These are phyloP conservation scores for Pythium guiyangense DNA, from an alignment of 352 stramenopile genomes.

Conservation along the genomic window DNA sequence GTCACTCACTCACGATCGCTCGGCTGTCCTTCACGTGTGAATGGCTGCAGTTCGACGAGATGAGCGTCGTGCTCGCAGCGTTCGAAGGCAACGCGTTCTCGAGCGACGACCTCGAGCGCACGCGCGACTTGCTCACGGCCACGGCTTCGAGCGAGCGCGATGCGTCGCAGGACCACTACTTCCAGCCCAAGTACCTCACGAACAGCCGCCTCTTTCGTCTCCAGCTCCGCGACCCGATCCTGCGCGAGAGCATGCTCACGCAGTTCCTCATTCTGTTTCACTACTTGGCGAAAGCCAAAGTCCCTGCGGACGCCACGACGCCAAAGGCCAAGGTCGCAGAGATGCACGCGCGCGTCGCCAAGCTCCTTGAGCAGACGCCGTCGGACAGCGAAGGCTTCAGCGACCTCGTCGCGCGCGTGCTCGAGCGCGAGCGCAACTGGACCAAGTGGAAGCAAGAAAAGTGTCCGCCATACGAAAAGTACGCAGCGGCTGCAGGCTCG, in stretches of 20 bases:
- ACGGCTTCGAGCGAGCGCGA: neutral
- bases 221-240: conserved; percentile 86
- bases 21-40: neutral
- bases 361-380: conserved; percentile 80
- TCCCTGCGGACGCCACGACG: conserved; percentile 37
- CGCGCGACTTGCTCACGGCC: conserved; percentile 39
- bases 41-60: conserved; percentile 54
- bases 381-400: conserved; percentile 84
- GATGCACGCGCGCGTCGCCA: conserved; percentile 66
- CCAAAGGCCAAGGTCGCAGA: conserved; percentile 58
- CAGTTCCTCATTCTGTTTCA: conserved; percentile 85
- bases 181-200: conserved; percentile 91
- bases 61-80: conserved; percentile 71
- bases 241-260: conserved; percentile 87
- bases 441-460: conserved; percentile 90
- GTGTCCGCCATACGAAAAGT: conserved; percentile 75
- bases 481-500: conserved; percentile 19
- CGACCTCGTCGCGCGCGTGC: conserved; percentile 81
- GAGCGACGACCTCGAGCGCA: conserved; percentile 69
- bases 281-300: conserved; percentile 56
- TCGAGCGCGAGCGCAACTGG: conserved; percentile 88
- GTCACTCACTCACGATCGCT: neutral
- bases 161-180: conserved; percentile 60
- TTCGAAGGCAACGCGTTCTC: conserved; percentile 88
- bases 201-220: conserved; percentile 89